Base-by-base conservation (phyloP, 805 yeast species). In the Kurtzmaniella cleridarum region DNA sequence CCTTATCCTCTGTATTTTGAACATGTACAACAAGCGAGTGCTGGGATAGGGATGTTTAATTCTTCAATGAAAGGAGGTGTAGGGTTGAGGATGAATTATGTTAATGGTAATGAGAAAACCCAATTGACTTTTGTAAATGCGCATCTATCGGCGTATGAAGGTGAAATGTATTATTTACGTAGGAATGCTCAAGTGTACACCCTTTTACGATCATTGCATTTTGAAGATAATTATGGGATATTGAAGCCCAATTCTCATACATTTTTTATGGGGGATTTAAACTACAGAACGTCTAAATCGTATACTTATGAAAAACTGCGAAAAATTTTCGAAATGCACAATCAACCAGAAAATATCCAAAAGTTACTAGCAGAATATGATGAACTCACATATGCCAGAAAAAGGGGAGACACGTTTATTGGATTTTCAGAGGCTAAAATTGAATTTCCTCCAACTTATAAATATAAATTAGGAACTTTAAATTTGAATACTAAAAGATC, bases 131-230 rank as follows among this genome's bases (percentile, higher is more conserved):
- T 88, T 62, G 79, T 82, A 2, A 63, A 71, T 30, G 75, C 81
- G 3, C 98, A 90, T 64, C 59, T 90, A 36, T 73, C 79, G 26
- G 97, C 98, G 0, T 75, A 77, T 48, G 95, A 87, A 55, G 95
- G 95, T 2, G 57, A 58, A 3, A 44, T 48, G 12, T 62, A 74
- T 46, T 63, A 66, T 30, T 48, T 53, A 11, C 53, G 63, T 40
- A 66, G 98, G 32, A 78, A 83, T 48, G 44, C 51, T 3, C 80
- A 84, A 51, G 65, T 77, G 27, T 47, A 59, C 27, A 58, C 62
- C 2, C 59, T 86, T 2, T 66, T 79, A 50, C 64, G 75, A 26
- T 70, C 76, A 3, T 53, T 84, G 34, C 76, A 71, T 40, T 80
- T 84, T 51, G 73, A 71, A 10, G 82, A 80, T 47, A 80, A 78